A percentile compares a stretch with the other conserved stretches of the same genome.
These are phyloP conservation scores for Hyphodiscus sp. DNA, from an alignment of 2,329 filamentous ascomycete genomes.

Conservation along the genomic window DNA sequence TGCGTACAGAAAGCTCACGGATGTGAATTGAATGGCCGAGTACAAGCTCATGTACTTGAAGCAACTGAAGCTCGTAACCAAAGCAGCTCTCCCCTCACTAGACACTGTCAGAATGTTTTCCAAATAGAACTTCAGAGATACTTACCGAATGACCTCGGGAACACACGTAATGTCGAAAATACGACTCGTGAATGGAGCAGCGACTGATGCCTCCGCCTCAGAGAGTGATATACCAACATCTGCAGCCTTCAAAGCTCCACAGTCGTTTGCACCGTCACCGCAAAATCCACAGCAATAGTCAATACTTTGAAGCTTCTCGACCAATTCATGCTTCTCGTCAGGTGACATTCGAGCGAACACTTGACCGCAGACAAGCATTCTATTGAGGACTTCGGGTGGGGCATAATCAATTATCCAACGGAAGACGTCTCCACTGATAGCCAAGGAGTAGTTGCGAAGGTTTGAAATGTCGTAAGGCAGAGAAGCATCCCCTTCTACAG, in stretches of 20 bases:
- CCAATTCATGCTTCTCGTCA: conserved; percentile 95
- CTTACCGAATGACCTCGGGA: conserved; percentile 75
- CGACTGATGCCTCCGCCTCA: conserved; percentile 94
- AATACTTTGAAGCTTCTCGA: conserved; percentile 94
- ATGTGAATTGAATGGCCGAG: conserved; percentile 98
- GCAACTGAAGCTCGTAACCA: conserved; percentile 98
- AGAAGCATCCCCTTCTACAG: conserved; percentile 69
- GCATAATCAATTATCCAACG: conserved; percentile 94
- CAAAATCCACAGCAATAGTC: conserved; percentile 96
- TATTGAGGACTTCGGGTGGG: conserved; percentile 67
- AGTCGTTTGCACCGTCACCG: conserved; percentile 96
- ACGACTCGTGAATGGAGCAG: conserved; percentile 93
- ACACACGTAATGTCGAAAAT: conserved; percentile 97
- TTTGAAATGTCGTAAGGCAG: conserved; percentile 80
- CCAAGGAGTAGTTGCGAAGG: conserved; percentile 78
- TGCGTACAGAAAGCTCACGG: conserved; percentile 92
- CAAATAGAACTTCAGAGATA: conserved; percentile 5
- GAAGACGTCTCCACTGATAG: conserved; percentile 89
- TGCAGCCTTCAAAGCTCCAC: conserved; percentile 90
- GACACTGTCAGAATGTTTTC: conserved; percentile 8
- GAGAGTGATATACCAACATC: conserved; percentile 97
- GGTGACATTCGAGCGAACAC: conserved; percentile 98
- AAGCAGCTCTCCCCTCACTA: conserved; percentile 81
- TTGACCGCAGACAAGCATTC: conserved; percentile 83
- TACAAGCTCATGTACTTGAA: conserved; percentile 99